Evolutionary conservation across 2,329 filamentous ascomycete genomes (phyloP).

Genomic region (Pseudomassariella vexata): DNA sequence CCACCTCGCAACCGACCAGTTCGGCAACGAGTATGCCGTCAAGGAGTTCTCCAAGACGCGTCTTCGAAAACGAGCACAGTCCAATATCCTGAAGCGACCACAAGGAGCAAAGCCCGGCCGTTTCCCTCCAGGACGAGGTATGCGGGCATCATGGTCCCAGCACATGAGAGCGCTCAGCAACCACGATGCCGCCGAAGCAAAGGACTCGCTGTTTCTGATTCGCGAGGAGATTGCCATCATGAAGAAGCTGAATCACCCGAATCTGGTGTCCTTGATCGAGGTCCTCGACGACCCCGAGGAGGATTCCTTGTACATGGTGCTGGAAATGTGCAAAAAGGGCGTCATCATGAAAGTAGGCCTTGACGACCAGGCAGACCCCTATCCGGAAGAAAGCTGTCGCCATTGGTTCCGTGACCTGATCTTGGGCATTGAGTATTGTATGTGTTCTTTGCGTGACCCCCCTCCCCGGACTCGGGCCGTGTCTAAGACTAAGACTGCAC

Average conservation of each 20-base stretch:
- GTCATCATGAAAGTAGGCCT: slow-evolving; percentile 94
- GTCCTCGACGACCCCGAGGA: slow-evolving; percentile 93
- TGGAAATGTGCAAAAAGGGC: slow-evolving; percentile 98
- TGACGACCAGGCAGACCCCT: slow-evolving; percentile 76
- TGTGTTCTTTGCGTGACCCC: slow-evolving; percentile 26
- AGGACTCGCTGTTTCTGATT: slow-evolving; percentile 75
- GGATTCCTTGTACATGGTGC: slow-evolving; percentile 95
- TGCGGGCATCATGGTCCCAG: slow-evolving; percentile 13
- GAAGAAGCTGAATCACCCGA: slow-evolving; percentile 95
- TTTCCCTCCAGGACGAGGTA: slow-evolving; percentile 20
- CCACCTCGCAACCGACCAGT: slow-evolving; percentile 84
- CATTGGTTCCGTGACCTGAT: slow-evolving; percentile 95
- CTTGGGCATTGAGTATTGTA: slow-evolving; percentile 86
- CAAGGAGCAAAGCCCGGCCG: slow-evolving; percentile 35
- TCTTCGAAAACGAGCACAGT: slow-evolving; percentile 83
- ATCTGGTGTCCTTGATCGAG: slow-evolving; percentile 88
- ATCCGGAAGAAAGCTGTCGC: slow-evolving; percentile 74
- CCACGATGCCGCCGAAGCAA: slow-evolving; percentile 54
- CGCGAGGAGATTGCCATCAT: slow-evolving; percentile 97
- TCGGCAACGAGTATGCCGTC: slow-evolving; percentile 87
- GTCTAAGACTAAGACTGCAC: too few species aligned
- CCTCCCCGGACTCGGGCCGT: too few species aligned
- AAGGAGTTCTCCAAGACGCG: slow-evolving; percentile 97
- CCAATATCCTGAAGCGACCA: slow-evolving; percentile 64
- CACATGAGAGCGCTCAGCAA: slow-evolving; percentile 25